Conservation (phyloP, 768 basidiomycete species). For the Lactarius hengduanensis region DNA sequence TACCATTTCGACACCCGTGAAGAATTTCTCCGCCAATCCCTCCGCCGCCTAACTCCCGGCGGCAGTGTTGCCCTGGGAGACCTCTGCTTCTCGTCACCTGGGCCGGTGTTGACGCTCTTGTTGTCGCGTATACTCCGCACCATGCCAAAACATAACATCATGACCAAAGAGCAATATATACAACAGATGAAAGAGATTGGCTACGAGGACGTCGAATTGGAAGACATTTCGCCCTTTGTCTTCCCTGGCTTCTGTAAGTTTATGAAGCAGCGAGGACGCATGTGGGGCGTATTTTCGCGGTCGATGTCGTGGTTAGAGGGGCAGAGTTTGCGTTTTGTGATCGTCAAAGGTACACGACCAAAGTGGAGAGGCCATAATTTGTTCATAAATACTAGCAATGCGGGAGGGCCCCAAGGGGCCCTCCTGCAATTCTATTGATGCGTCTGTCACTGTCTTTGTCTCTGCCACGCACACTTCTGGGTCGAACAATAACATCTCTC, state of each 20-base stretch:
- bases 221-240: constrained; percentile 56
- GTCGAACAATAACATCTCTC: no score
- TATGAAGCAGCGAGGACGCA: constrained; percentile 42
- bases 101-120: constrained; percentile 30
- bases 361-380: not conserved
- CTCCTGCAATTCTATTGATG: no score
- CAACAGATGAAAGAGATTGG: constrained; percentile 48
- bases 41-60: constrained; percentile 45
- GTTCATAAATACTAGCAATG: no score
- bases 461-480: no score
- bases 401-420: no score
- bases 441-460: no score
- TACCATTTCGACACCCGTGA: constrained; percentile 61
- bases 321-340: constrained; percentile 49
- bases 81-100: constrained; percentile 46
- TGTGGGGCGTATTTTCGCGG: constrained; percentile 46
- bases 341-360: constrained; percentile 37
- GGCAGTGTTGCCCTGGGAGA: constrained; percentile 62
- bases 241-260: constrained; percentile 58
- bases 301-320: constrained; percentile 39
- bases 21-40: constrained; percentile 51
- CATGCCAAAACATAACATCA: constrained; percentile 51
- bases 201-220: constrained; percentile 50
- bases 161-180: constrained; percentile 47
- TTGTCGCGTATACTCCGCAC: constrained; percentile 36